Percentiles rank a stretch among this genome's conserved stretches.
phyloP scores from a whole-genome alignment of 129 eudicot genomes.

The Flaveria sonorensis region DNA sequence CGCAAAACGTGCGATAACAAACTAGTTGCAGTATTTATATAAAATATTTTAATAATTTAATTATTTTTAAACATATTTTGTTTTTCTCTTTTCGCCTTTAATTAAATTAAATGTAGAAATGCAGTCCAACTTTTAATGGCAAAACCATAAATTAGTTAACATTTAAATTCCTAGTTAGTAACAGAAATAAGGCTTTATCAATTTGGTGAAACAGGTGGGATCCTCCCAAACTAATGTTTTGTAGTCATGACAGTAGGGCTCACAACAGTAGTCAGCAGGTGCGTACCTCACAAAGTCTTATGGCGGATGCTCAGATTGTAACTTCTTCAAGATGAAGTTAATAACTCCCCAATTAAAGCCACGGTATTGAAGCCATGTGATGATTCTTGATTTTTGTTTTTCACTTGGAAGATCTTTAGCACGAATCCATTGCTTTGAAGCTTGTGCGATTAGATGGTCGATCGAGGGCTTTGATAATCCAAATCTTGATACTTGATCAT shows the following conservation, averaged over 20 bases:
- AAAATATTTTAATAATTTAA: too few relatives aligned
- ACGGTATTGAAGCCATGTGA: constrained; percentile 92
- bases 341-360: constrained; percentile 75
- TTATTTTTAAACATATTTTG: too few relatives aligned
- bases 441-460: constrained; percentile 69
- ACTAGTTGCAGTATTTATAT: too few relatives aligned
- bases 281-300: constrained; percentile 26
- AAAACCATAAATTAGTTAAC: not conserved
- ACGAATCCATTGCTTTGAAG: constrained; percentile 82
- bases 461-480: constrained; percentile 67
- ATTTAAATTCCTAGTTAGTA: constrained; percentile 25
- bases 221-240: constrained; percentile 19
- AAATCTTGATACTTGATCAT: constrained; percentile 45
- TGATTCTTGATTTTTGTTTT: constrained; percentile 62
- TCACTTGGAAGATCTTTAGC: constrained; percentile 50
- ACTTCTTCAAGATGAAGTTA: constrained; percentile 56
- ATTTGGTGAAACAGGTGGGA: constrained; percentile 9
- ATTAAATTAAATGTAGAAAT: not conserved
- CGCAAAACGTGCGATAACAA: too few relatives aligned
- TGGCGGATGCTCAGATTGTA: constrained; percentile 56
- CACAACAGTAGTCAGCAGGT: constrained; percentile 10
- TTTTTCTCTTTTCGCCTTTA: too few relatives aligned
- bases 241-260: constrained; percentile 19
- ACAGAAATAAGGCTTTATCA: not conserved
- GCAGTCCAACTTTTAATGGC: not conserved